These are phyloP conservation scores for Linnemannia schmuckeri DNA, from an alignment of 192 early-diverging fungal genomes.

Conservation along the genomic window DNA sequence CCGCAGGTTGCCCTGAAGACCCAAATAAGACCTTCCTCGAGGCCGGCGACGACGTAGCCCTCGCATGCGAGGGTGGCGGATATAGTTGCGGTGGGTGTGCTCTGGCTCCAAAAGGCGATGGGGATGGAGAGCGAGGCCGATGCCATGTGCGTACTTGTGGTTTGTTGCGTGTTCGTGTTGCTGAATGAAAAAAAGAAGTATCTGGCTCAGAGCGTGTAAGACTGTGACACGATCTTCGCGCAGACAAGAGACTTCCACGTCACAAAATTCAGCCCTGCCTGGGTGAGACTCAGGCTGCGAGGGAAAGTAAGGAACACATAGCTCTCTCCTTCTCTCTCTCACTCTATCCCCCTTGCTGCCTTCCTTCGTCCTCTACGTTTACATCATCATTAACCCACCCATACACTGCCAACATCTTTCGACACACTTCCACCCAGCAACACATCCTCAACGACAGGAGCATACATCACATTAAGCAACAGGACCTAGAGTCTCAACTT, in stretches of 20 bases:
- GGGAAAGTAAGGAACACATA: too few species aligned
- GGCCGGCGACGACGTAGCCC: conserved; percentile 61
- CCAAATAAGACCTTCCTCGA: conserved; percentile 69
- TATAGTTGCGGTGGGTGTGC: conserved; percentile 53
- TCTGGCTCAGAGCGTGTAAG: neutral
- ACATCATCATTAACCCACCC: neutral
- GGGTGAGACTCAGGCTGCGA: too few species aligned
- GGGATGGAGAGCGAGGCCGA: conserved; percentile 65
- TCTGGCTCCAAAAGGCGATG: conserved; percentile 61
- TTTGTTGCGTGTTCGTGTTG: neutral
- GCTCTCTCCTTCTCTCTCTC: neutral
- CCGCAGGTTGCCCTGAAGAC: conserved; percentile 47
- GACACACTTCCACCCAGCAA: neutral
- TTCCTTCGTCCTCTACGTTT: neutral
- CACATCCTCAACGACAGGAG: neutral
- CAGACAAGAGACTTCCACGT: conserved; percentile 1
- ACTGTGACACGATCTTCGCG: neutral
- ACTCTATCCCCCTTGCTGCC: neutral
- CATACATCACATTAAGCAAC: neutral
- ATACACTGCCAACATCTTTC: neutral
- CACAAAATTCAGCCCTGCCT: neutral
- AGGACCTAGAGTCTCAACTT: neutral
- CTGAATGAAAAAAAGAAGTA: neutral
- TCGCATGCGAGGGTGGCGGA: conserved; percentile 57
- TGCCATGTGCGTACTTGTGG: conserved; percentile 46